Base-by-base conservation (phyloP, 768 basidiomycete species). In the Phylloporus sp. region DNA sequence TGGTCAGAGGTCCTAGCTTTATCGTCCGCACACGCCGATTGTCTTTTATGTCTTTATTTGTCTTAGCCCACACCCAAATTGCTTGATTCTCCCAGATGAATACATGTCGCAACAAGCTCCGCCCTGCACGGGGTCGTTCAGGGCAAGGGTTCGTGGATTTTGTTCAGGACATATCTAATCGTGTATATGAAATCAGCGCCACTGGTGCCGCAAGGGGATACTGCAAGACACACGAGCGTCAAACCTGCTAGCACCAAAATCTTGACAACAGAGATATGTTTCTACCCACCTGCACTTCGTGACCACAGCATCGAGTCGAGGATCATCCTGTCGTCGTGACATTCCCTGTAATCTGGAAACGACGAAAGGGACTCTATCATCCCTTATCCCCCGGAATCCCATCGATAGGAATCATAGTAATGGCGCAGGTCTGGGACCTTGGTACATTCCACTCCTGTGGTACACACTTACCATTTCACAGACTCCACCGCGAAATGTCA, bases 401-500 rank as follows among this genome's bases (percentile, higher is more conserved):
- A 40, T n/a, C 5, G 21, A 6, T 15, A 6, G 23, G 15, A 11
- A 37, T 21, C 41, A 15, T 39, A 21, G 35, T 24, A 21, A 38
- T 24, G 44, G 27, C 27, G 15, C 44, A 54, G 56, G 56, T 54
- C 32, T 23, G 47, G 31, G 13, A 47, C 13, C 18, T 23, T 27
- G 38, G 34, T 34, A 17, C 3, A 28, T 32, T 36, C 22, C 8
- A 21, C 42, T 11, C 20, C 15, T 14, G 3, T 31, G 20, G 5
- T 28, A 8, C 42, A 24, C 15, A 29, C 51, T 58, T 3, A 55
- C 32, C 17, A 14, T 21, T 35, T 33, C 41, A 23, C 36, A 58
- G 58, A 34, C 18, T 17, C 46, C 9, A 11, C 46, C 9, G 9
- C 59, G 59, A 42, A 69, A 74, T 6, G 66, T 53, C 39, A 62